Evolutionary conservation across 139 green algal species (phyloP), one percentile per base, ranked within the genome.

Genomic region (Edaphochlamys debaryana): DNA sequence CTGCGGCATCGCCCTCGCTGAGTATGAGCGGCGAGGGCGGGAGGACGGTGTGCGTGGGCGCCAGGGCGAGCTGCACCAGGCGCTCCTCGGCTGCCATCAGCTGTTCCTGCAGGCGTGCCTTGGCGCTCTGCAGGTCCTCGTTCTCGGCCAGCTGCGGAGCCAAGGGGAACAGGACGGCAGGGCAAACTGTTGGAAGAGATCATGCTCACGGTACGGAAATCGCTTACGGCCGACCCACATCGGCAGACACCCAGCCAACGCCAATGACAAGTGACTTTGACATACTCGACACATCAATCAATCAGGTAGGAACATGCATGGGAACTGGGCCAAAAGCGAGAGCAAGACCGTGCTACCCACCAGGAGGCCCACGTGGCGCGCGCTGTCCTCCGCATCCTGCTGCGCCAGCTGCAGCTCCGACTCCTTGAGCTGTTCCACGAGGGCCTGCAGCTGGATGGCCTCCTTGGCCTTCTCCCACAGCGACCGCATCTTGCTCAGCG

Each of bases 371-470:
- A 76, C 48, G 48, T 64, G 45, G 7, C 70, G 70, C 1, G 48
- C 70, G 32, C 32, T 64, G 4, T 66, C 70, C n/a, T 64, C 45
- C 6, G 70, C 48, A 20, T 78, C 70, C n/a, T 66, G 45, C n/a
- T 78, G 45, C n/a, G 70, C 70, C 20, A 78, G 45, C 32, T 71
- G 40, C 75, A 71, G 60, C 38, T 81, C 60, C 9, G 41, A 30
- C 23, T 81, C 62, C 30, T 81, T 69, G 4, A 81, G 40, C 32
- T 71, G 60, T 29, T 71, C 75, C 3, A 81, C 29, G 30, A 81
- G 41, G 1, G 75, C 38, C 60, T 71, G 40, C 1, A 72, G 75
- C 58, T 71, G 29, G 41, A 50, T 38, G 0, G 75, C 64, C 34
- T 41, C 64, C 34, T 45, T 42, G 7, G 64, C 60, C 38, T 81